Evolutionary conservation across 495 filamentous ascomycete species (phyloP).

Genomic region (Bryoglossum gracile): DNA sequence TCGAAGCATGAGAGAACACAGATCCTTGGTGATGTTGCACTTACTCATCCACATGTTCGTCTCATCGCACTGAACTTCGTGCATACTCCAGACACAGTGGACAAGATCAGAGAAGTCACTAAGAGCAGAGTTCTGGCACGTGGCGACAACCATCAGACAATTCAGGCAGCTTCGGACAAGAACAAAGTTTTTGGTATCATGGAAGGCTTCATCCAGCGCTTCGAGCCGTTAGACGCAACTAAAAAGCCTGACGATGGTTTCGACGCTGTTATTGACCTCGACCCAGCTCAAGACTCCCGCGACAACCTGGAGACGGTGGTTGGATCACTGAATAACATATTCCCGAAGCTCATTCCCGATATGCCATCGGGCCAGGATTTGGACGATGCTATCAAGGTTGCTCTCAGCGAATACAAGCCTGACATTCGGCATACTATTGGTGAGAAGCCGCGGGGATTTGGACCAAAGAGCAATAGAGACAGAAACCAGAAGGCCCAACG

Average conservation of each 20-base stretch:
- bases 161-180: conserved; percentile 65
- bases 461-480: conserved; percentile 23
- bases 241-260: conserved; percentile 66
- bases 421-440: conserved; percentile 66
- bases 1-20: conserved; percentile 79
- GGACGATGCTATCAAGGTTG: conserved; percentile 69
- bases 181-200: conserved; percentile 80
- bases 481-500: too few species aligned
- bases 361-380: conserved; percentile 68
- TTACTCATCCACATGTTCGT: conserved; percentile 49
- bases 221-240: conserved; percentile 63
- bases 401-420: conserved; percentile 73
- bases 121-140: conserved; percentile 71
- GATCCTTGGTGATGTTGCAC: conserved; percentile 69
- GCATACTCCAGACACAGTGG: conserved; percentile 58
- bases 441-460: too few species aligned
- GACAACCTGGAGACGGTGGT: conserved; percentile 81
- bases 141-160: conserved; percentile 97
- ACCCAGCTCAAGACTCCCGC: conserved; percentile 67
- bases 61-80: conserved; percentile 92
- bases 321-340: conserved; percentile 56
- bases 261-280: conserved; percentile 76
- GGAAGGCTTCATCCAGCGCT: conserved; percentile 85
- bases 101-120: conserved; percentile 65
- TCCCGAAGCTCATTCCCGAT: conserved; percentile 65